Conservation (phyloP, 2,329 filamentous ascomycete genomes). For the Fonsecaea pugnacius region DNA sequence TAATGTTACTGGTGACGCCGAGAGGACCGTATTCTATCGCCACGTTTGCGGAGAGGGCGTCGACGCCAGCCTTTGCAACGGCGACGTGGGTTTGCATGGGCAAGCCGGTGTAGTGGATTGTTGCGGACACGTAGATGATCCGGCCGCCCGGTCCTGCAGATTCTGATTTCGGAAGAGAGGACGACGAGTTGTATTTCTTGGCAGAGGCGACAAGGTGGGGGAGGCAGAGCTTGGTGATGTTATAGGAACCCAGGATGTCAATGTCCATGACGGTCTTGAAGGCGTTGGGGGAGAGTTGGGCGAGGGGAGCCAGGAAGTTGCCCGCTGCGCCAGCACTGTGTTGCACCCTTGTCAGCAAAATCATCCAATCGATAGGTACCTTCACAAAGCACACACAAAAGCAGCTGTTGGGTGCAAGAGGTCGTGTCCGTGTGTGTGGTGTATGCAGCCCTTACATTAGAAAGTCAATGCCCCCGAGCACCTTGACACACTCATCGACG, state of each 20-base stretch:
- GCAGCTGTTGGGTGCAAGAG: background rate
- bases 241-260: constrained; percentile 89
- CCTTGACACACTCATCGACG: constrained; percentile 76
- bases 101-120: constrained; percentile 85
- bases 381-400: background rate
- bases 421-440: background rate
- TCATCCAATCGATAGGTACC: background rate
- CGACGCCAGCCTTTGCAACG: constrained; percentile 88
- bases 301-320: constrained; percentile 88
- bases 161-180: constrained; percentile 52
- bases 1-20: constrained; percentile 84
- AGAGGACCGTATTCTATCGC: constrained; percentile 88
- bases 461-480: constrained; percentile 87
- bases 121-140: constrained; percentile 87
- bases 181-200: constrained; percentile 63
- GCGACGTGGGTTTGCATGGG: constrained; percentile 87
- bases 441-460: constrained; percentile 70
- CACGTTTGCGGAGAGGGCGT: constrained; percentile 78
- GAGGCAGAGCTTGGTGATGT: constrained; percentile 89
- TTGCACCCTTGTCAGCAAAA: constrained; percentile 1
- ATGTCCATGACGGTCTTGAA: constrained; percentile 98
- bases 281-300: constrained; percentile 80
- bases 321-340: constrained; percentile 86
- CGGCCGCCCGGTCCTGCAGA: constrained; percentile 70
- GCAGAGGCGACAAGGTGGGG: constrained; percentile 80